Conservation (phyloP, 768 basidiomycete species). For the Mycena galericulata region DNA sequence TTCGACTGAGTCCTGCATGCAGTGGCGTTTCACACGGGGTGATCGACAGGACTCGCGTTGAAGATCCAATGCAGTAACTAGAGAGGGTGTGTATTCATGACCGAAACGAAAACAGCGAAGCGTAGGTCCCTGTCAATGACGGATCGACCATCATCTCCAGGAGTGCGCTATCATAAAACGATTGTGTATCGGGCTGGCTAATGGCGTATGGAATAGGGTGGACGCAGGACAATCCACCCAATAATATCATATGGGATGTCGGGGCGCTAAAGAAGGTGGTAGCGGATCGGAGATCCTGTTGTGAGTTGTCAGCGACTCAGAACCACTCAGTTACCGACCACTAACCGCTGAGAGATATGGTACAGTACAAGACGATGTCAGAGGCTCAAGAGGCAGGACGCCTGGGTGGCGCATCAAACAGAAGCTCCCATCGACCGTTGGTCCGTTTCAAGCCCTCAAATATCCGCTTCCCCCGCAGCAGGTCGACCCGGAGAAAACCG, state of each 20-base stretch:
- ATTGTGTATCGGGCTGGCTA: conserved; percentile 24
- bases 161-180: conserved; percentile 19
- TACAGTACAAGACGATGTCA: conserved; percentile 6
- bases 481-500: conserved; percentile 69
- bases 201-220: conserved; percentile 19
- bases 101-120: conserved; percentile 2
- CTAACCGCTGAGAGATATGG: conserved; percentile 23
- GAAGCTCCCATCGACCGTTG: conserved; percentile 37
- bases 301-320: neutral
- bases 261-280: conserved; percentile 19
- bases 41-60: too few relatives aligned
- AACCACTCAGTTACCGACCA: neutral
- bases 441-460: conserved; percentile 64
- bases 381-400: neutral
- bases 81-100: conserved; percentile 22
- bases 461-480: conserved; percentile 62
- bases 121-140: neutral
- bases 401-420: conserved; percentile 17
- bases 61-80: conserved; percentile 1
- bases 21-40: neutral
- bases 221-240: conserved; percentile 11
- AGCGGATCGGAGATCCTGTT: conserved; percentile 5
- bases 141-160: conserved; percentile 18
- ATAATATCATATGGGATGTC: conserved; percentile 29
- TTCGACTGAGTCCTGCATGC: conserved; percentile 3